Conservation (phyloP, 441 rosid species). For the Mallotus japonicus region DNA sequence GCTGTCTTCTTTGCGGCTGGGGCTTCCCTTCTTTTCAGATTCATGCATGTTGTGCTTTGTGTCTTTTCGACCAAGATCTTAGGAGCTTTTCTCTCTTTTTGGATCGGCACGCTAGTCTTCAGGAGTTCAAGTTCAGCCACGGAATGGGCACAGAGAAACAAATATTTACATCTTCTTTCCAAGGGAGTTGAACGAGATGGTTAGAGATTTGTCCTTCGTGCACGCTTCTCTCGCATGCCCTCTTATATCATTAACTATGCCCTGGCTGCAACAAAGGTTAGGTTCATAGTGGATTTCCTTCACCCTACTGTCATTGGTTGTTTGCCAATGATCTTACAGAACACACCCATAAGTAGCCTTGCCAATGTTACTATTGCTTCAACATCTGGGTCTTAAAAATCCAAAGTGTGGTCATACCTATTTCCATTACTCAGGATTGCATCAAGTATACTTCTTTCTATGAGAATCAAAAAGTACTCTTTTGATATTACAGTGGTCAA, state of each 20-base stretch:
- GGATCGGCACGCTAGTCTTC: slow-evolving; percentile 87
- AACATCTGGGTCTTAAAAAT: slow-evolving; percentile 55
- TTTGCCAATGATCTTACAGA: slow-evolving; percentile 91
- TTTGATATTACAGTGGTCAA: slow-evolving; percentile 40
- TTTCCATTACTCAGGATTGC: slow-evolving; percentile 71
- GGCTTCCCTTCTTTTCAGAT: slow-evolving; percentile 79
- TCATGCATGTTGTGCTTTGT: slow-evolving; percentile 71
- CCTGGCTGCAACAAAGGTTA: slow-evolving; percentile 77
- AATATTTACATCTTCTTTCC: slow-evolving; percentile 66
- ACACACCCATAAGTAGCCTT: slow-evolving; percentile 89
- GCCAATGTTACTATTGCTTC: slow-evolving; percentile 92
- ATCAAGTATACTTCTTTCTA: slow-evolving; percentile 76
- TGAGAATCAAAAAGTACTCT: slow-evolving; percentile 71
- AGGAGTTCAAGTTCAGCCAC: slow-evolving; percentile 63
- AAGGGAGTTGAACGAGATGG: slow-evolving; percentile 88
- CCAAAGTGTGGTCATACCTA: slow-evolving; percentile 62
- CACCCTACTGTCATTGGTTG: slow-evolving; percentile 77
- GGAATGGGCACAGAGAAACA: slow-evolving; percentile 68
- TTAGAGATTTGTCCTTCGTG: slow-evolving; percentile 94
- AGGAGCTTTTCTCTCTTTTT: slow-evolving; percentile 89
- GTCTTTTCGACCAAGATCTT: slow-evolving; percentile 76
- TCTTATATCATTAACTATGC: slow-evolving; percentile 86
- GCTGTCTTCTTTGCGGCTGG: slow-evolving; percentile 91
- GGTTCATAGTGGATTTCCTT: slow-evolving; percentile 72
- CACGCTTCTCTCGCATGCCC: slow-evolving; percentile 94